These are phyloP conservation scores for Solanum sejunctum DNA, from an alignment of 257 asterid species.

Conservation along the genomic window DNA sequence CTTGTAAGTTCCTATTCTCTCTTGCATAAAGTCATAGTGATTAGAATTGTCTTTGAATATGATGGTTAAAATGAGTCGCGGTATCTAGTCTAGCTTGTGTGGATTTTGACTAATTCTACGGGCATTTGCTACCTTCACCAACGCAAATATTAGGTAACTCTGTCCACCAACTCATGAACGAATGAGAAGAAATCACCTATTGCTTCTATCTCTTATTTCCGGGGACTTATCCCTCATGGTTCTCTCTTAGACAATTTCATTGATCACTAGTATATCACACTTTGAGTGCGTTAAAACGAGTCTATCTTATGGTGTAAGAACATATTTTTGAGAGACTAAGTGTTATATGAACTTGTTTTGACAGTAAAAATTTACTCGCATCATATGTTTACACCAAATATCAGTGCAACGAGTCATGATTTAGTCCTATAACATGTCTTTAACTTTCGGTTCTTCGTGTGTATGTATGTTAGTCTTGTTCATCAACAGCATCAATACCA, in stretches of 20 bases:
- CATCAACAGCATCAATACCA: conserved; percentile 54
- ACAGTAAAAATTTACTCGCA: background rate
- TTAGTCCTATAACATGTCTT: background rate
- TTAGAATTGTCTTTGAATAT: background rate
- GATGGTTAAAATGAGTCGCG: background rate
- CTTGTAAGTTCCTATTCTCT: conserved; percentile 21
- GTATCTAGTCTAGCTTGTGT: background rate
- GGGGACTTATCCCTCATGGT: background rate
- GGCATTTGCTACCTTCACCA: background rate
- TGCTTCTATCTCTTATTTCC: background rate
- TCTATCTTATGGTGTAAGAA: background rate
- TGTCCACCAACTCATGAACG: background rate
- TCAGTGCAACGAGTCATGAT: background rate
- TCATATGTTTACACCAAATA: background rate
- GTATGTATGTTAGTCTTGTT: conserved; percentile 26
- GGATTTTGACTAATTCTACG: background rate
- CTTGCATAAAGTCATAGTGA: background rate
- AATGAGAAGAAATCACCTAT: background rate
- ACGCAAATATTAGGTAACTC: background rate
- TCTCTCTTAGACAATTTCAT: background rate
- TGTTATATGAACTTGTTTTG: background rate
- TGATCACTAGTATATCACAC: background rate
- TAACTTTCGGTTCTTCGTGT: background rate
- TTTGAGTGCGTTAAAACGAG: background rate
- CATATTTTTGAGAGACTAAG: background rate